Evolutionary conservation across 306 rosid genomes (phyloP), one percentile per base, ranked within the genome.

Genomic region (Pyrus betulifolia): DNA sequence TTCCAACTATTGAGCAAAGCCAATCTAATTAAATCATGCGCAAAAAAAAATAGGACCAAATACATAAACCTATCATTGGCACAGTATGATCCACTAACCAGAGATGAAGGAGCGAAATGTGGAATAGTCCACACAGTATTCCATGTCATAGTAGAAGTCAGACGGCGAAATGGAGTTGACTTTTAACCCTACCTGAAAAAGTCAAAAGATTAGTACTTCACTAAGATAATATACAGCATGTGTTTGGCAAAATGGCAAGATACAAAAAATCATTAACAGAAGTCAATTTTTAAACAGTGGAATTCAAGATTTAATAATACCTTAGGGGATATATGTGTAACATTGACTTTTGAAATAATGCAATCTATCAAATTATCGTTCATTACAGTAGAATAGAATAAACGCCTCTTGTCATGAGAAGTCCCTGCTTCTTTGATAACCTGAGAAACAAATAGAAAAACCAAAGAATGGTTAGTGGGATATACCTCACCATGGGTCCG

Each of bases 91-190:
- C 62, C 15, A 67, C 83, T 77, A 63, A 91, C 98, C 94, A 67
- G 80, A 30, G 61, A 75, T 82, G 57, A 88, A 59, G 69, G 85
- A 76, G 60, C 86, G 93, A 82, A 94, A 94, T 65, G 98, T 89
- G 52, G 98, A 91, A 83, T 94, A 94, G 12, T 94, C 96, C 69
- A 94, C 90, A 31, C 96, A 88, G 76, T 94, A 94, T 80, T 92
- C 98, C 98, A 91, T 94, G 75, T 94, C 96, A 82, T 86, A 94
- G 82, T 87, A 94, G 61, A 87, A 91, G 82, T 90, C 90, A 71
- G 81, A 76, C 25, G 89, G 83, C 52, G 67, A 75, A 82, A 82
- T 58, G 71, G 89, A 84, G 77, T 80, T 87, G 58, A 73, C 75
- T 78, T 83, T 90, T 73, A 45, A 67, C 52, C 91, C 94, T 79